Conservation (phyloP, 2,329 filamentous ascomycete genomes). For the Lasiodiplodia theobromae region DNA sequence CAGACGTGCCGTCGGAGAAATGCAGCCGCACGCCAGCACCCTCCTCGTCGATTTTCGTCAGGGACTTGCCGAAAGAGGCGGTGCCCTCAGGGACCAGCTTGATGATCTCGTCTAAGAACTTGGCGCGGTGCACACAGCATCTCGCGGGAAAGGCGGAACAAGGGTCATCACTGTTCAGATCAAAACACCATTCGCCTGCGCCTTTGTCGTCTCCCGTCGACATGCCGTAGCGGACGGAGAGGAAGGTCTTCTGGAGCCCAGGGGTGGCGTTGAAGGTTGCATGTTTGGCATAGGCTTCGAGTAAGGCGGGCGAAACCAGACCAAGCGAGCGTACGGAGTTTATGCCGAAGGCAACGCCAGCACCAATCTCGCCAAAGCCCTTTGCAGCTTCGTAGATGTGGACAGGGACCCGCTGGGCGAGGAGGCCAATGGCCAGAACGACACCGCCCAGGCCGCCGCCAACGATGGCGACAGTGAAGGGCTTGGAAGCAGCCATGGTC, state of each 20-base stretch:
- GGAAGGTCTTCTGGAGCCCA: slow-evolving; percentile 33
- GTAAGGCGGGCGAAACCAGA: slow-evolving; percentile 37
- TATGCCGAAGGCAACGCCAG: slow-evolving; percentile 40
- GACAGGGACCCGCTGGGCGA: slow-evolving; percentile 36
- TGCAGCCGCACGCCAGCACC: slow-evolving; percentile 31
- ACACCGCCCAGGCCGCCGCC: slow-evolving; percentile 43
- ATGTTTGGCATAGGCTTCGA: slow-evolving; percentile 38
- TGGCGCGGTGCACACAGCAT: slow-evolving; percentile 38
- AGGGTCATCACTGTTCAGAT: slow-evolving; percentile 33
- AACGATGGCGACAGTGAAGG: slow-evolving; percentile 39
- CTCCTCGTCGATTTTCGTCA: slow-evolving; percentile 33
- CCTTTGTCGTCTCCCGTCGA: slow-evolving; percentile 19
- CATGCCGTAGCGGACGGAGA: slow-evolving; percentile 25
- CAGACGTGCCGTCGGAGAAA: slow-evolving; percentile 28
- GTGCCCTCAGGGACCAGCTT: slow-evolving; percentile 34
- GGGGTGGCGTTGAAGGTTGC: slow-evolving; percentile 36
- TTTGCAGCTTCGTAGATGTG: slow-evolving; percentile 41
- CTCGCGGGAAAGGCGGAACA: slow-evolving; percentile 32
- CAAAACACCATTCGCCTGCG: slow-evolving; percentile 34
- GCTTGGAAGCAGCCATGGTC: slow-evolving; percentile 20
- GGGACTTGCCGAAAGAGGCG: slow-evolving; percentile 36
- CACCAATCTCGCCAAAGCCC: slow-evolving; percentile 39
- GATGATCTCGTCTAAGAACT: slow-evolving; percentile 37
- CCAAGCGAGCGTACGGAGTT: slow-evolving; percentile 38
- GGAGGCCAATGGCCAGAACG: slow-evolving; percentile 39